Conservation (phyloP, 192 early-diverging fungal genomes). For the Entomortierella beljakovae region DNA sequence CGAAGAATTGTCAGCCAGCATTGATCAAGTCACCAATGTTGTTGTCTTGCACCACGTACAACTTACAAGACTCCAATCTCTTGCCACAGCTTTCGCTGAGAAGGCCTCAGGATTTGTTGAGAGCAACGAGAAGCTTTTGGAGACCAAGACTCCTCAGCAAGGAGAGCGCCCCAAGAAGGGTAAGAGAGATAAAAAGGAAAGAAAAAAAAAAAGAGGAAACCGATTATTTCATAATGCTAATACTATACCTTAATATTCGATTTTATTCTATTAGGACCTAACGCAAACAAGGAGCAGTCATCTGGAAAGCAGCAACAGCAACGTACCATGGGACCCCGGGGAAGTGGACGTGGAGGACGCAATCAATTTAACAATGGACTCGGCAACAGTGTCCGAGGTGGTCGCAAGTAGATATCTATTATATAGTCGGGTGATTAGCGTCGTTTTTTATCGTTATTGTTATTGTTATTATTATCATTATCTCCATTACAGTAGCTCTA, state of each 20-base stretch:
- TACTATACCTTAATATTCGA: too few relatives aligned
- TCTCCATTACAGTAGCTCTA: background rate
- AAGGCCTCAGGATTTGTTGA: constrained; percentile 90
- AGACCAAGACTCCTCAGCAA: constrained; percentile 67
- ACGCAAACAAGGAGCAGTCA: constrained; percentile 38
- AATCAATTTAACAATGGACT: constrained; percentile 54
- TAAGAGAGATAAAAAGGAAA: background rate
- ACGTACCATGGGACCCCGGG: constrained; percentile 40
- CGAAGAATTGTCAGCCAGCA: constrained; percentile 89
- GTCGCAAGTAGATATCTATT: constrained; percentile 26
- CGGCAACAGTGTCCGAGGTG: constrained; percentile 53
- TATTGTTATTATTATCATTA: background rate
- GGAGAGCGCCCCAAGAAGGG: constrained; percentile 52
- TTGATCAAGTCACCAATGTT: constrained; percentile 85
- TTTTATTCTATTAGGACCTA: constrained; percentile 9
- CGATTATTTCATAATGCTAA: too few relatives aligned
- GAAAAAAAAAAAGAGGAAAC: too few relatives aligned
- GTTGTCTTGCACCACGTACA: constrained; percentile 89
- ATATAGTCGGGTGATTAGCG: background rate
- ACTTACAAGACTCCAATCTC: constrained; percentile 80
- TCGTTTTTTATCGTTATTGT: background rate
- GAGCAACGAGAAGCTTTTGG: constrained; percentile 91
- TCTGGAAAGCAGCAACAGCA: constrained; percentile 45
- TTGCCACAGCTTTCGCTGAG: constrained; percentile 87
- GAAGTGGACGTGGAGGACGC: constrained; percentile 34